Conservation (phyloP, 441 rosid genomes). For the Croton laevigatus region DNA sequence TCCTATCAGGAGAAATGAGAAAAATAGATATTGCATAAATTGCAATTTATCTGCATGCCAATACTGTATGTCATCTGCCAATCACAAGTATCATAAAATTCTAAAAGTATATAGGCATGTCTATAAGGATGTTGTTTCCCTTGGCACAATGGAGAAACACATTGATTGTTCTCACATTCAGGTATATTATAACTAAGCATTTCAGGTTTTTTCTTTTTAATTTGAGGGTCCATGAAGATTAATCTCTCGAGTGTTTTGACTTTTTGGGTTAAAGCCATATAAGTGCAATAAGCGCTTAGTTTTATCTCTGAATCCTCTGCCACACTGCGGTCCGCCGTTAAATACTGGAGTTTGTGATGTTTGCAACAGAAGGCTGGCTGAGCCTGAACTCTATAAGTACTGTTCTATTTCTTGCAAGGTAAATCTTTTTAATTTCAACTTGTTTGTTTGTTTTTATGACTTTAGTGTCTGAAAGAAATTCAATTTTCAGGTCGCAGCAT, state of each 20-base stretch:
- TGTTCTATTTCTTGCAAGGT: constrained; percentile 52
- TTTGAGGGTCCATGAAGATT: too few relatives aligned
- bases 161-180: constrained; percentile 40
- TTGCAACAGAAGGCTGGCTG: constrained; percentile 35
- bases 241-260: background rate
- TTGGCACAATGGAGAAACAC: constrained; percentile 32
- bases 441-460: background rate
- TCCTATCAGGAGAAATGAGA: constrained; percentile 38
- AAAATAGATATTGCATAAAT: constrained; percentile 37
- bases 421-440: background rate
- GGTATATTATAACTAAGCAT: constrained; percentile 16
- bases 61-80: constrained; percentile 32
- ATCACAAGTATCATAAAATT: constrained; percentile 35
- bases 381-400: constrained; percentile 31
- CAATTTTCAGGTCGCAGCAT: constrained; percentile 17
- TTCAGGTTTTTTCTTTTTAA: too few relatives aligned
- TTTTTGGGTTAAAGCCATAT: constrained; percentile 28
- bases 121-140: constrained; percentile 43
- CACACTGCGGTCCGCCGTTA: constrained; percentile 31
- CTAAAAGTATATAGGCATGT: constrained; percentile 43
- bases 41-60: constrained; percentile 37
- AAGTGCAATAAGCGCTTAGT: constrained; percentile 45
- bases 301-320: constrained; percentile 41
- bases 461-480: too few relatives aligned
- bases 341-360: constrained; percentile 26